phyloP scores from a whole-genome alignment of 805 yeast genomes.

The Hanseniaspora hatyaiensis region DNA sequence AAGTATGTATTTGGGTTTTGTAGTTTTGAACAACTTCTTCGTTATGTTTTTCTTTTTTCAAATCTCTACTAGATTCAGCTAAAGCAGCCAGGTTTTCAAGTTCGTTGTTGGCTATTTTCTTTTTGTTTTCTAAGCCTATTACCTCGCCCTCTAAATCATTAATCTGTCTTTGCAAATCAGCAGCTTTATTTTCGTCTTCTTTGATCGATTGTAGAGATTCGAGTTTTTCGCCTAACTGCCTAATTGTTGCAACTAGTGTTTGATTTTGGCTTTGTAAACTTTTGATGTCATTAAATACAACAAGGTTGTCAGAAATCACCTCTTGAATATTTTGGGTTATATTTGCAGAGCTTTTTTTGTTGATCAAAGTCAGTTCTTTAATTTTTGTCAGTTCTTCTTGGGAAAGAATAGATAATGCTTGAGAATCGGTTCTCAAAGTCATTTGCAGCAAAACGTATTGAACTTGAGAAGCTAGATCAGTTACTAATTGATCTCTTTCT shows the following conservation, averaged over 20 bases:
- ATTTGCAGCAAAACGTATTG: conserved; percentile 60
- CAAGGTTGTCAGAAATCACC: conserved; percentile 60
- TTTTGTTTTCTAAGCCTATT: conserved; percentile 25
- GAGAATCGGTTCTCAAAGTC: conserved; percentile 43
- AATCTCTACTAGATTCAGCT: conserved; percentile 13
- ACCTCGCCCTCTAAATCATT: conserved; percentile 26
- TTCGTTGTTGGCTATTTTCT: too few species aligned
- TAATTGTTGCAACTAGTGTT: conserved; percentile 53
- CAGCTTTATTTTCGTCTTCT: conserved; percentile 19
- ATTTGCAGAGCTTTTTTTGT: conserved; percentile 24
- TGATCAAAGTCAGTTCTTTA: conserved; percentile 34
- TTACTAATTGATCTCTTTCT: conserved; percentile 43
- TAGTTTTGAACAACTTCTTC: conserved; percentile 2
- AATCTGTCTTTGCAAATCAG: background rate
- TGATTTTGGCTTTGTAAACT: conserved; percentile 67
- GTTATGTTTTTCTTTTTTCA: conserved; percentile 7
- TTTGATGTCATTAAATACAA: conserved; percentile 52
- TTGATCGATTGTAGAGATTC: conserved; percentile 31
- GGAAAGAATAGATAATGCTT: conserved; percentile 43
- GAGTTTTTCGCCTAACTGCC: conserved; percentile 60
- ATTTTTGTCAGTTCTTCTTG: conserved; percentile 54
- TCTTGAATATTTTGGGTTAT: conserved; percentile 47
- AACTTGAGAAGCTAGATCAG: conserved; percentile 75
- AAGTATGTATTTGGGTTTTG: conserved; percentile 5
- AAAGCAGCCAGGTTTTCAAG: conserved; percentile 17